phyloP scores from a whole-genome alignment of 129 eudicot species.

The Lonicera japonica region DNA sequence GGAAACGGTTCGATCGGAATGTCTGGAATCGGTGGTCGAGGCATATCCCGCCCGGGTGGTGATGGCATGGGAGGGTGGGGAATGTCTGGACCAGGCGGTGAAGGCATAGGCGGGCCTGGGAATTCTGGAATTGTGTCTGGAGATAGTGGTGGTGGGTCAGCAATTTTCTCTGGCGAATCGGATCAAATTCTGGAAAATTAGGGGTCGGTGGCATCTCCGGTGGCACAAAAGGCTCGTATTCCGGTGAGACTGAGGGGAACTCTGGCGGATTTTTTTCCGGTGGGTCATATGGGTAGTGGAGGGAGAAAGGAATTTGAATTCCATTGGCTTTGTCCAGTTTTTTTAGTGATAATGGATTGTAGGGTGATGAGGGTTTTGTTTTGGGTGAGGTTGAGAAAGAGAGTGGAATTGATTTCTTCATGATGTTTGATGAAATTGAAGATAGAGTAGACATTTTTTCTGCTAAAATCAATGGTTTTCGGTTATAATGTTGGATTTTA shows the following conservation, averaged over 20 bases:
- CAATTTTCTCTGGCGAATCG: conserved; percentile 15
- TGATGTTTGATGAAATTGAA: not conserved
- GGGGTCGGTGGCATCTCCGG: conserved; percentile 14
- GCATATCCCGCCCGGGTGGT: conserved; percentile 21
- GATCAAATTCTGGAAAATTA: conserved; percentile 19
- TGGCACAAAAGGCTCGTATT: conserved; percentile 4
- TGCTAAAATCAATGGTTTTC: not conserved
- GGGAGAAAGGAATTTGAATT: not conserved
- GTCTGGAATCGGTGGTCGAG: not conserved
- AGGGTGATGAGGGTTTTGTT: not conserved
- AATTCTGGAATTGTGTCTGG: conserved; percentile 22
- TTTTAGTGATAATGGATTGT: not conserved
- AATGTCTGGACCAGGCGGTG: conserved; percentile 21
- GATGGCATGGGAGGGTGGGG: conserved; percentile 17
- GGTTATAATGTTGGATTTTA: not conserved
- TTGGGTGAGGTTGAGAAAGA: not conserved
- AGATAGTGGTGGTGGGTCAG: conserved; percentile 14
- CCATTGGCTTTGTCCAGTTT: not conserved
- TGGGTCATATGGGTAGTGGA: conserved; percentile 1
- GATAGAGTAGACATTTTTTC: not conserved
- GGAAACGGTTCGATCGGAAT: no score
- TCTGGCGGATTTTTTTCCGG: conserved; percentile 26
- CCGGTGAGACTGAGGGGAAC: conserved; percentile 12
- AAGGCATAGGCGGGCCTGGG: conserved; percentile 23
- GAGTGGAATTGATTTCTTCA: not conserved